These are phyloP conservation scores for Ustilago tritici DNA, from an alignment of 1,284 basidiomycete genomes.

Conservation along the genomic window DNA sequence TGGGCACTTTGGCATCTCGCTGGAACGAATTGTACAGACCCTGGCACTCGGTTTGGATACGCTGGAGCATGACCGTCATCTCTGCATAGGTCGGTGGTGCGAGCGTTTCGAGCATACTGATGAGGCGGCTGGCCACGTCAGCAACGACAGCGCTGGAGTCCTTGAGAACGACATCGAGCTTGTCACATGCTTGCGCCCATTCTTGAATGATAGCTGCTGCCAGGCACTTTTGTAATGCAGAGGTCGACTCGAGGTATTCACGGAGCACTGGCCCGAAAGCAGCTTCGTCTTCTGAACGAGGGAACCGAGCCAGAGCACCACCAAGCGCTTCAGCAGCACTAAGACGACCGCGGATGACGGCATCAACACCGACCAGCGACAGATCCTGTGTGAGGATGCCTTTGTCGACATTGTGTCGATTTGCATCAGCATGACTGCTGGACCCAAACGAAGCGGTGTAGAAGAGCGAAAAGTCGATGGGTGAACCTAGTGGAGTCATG, in stretches of 20 bases:
- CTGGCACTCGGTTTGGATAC: slow-evolving; percentile 84
- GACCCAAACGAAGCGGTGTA: slow-evolving; percentile 71
- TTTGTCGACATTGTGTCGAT: slow-evolving; percentile 89
- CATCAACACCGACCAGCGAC: slow-evolving; percentile 82
- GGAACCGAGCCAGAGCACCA: slow-evolving; percentile 78
- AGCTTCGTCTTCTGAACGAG: slow-evolving; percentile 66
- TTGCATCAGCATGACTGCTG: slow-evolving; percentile 58
- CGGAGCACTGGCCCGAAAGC: slow-evolving; percentile 75
- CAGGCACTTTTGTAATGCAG: slow-evolving; percentile 91
- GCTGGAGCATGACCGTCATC: slow-evolving; percentile 84
- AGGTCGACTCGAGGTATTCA: slow-evolving; percentile 85
- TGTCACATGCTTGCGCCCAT: slow-evolving; percentile 77
- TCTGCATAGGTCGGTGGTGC: slow-evolving; percentile 86
- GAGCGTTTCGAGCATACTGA: slow-evolving; percentile 81
- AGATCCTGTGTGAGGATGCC: slow-evolving; percentile 93
- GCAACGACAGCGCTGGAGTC: slow-evolving; percentile 33
- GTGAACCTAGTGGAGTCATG: slow-evolving; percentile 89
- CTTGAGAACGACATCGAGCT: slow-evolving; percentile 39
- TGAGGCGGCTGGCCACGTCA: slow-evolving; percentile 75
- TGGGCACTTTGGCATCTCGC: slow-evolving; percentile 85
- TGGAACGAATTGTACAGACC: slow-evolving; percentile 83
- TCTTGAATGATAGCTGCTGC: slow-evolving; percentile 87
- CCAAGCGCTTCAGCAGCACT: slow-evolving; percentile 85
- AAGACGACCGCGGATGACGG: slow-evolving; percentile 84
- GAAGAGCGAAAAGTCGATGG: slow-evolving; percentile 81